phyloP scores from a whole-genome alignment of 371 early-diverging fungal species.

The Haplosporangium sp. region DNA sequence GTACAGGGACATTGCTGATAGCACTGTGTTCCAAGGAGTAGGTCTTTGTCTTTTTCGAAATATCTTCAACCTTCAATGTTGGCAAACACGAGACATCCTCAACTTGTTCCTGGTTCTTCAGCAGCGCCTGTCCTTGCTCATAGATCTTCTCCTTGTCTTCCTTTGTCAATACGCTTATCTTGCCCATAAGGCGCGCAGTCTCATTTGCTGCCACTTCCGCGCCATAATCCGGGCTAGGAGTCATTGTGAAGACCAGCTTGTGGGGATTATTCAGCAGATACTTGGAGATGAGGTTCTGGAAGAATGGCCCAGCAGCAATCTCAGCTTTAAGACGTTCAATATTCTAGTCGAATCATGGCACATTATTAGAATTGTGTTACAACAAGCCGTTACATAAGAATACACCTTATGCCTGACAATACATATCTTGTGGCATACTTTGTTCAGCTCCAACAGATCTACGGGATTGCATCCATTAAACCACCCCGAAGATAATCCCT shows the following conservation, averaged over 20 bases:
- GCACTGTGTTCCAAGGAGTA: conserved; percentile 76
- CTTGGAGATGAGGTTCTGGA: conserved; percentile 75
- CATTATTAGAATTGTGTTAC: not conserved
- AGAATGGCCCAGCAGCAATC: conserved; percentile 72
- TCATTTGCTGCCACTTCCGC: conserved; percentile 71
- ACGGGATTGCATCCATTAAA: conserved; percentile 91
- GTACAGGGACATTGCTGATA: conserved; percentile 70
- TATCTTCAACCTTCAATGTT: conserved; percentile 80
- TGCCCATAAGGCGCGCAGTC: conserved; percentile 67
- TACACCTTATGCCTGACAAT: too few species aligned
- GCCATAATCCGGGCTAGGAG: conserved; percentile 77
- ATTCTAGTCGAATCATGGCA: conserved; percentile 57
- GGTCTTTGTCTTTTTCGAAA: conserved; percentile 70
- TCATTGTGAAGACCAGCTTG: conserved; percentile 83
- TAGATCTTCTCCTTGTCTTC: conserved; percentile 69
- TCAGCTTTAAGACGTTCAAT: conserved; percentile 79
- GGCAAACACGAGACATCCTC: conserved; percentile 90
- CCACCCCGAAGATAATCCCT: conserved; percentile 83
- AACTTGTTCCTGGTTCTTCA: conserved; percentile 74
- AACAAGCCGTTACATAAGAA: not conserved
- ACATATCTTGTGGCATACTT: conserved; percentile 44
- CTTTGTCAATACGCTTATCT: conserved; percentile 68
- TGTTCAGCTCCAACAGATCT: conserved; percentile 84
- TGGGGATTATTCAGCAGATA: conserved; percentile 86
- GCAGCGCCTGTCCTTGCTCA: conserved; percentile 69